Evolutionary conservation across 495 filamentous ascomycete genomes (phyloP), one percentile per base, ranked within the genome.

Genomic region (Xylaria venustula): DNA sequence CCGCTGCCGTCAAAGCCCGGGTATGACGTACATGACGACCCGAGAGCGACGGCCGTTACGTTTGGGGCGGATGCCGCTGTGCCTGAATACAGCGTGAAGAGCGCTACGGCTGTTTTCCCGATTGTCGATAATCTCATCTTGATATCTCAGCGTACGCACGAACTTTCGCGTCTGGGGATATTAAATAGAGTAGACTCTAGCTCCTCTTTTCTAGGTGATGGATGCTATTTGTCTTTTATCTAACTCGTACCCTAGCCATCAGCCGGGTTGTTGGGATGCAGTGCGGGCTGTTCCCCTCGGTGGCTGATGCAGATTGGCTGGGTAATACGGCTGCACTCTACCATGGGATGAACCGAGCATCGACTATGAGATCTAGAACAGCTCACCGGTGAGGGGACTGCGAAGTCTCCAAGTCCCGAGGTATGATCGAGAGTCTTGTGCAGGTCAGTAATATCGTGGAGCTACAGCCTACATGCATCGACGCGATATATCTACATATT

Each of bases 311-410:
- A 54, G 51, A 54, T 54, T 54, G 51, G 51, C 51, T 54, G 51
- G 51, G 28, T 54, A 54, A 54, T 54, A 54, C 36, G 51, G 51
- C 23, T 54, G 22, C 22, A 40, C 14, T 42, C 34, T 54, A 42
- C 22, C n/a, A 41, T n/a, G 8, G 28, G 51, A 8, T 1, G 51
- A 54, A 5, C 36, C 51, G 22, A 42, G 20, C 4, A 41, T 28
- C 30, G 32, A 54, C 22, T 14, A 34, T 23, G 20, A 17, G 34
- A 40, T 53, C 50, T 53, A 53, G 50, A 53, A 54, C 36, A 17
- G n/a, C 41, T 2, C 17, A 30, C 15, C 51, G 34, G 34, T 54
- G 36, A 41, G 26, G 23, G 22, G 5, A 5, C 36, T 25, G 15
- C 7, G 36, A 54, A 19, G 22, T 28, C 0, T 41, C 20, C 20